These are phyloP conservation scores for Pythium periplocum DNA, from an alignment of 352 stramenopile species.

Conservation along the genomic window DNA sequence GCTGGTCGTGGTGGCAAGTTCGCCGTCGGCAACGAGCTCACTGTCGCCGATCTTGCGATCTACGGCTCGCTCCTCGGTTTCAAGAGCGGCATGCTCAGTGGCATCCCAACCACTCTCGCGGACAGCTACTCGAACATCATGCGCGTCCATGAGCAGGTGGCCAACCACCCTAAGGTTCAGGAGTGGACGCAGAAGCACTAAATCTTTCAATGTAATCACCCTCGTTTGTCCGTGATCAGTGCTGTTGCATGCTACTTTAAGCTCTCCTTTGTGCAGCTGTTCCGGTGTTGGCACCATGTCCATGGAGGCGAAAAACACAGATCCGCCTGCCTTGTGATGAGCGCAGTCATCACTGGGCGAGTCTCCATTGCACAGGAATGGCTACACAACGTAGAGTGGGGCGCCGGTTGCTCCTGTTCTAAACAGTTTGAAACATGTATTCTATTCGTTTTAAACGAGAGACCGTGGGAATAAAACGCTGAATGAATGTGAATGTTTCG, in stretches of 20 bases:
- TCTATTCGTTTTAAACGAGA: not conserved
- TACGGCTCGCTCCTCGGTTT: slow-evolving; percentile 19
- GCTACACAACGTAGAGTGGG: no score
- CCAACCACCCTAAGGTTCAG: slow-evolving; percentile 27
- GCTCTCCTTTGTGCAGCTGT: not conserved
- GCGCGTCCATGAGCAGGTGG: slow-evolving; percentile 21
- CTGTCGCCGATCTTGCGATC: slow-evolving; percentile 28
- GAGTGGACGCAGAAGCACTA: slow-evolving; percentile 27
- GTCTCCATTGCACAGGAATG: no score
- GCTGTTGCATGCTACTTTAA: not conserved
- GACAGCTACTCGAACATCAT: slow-evolving; percentile 22
- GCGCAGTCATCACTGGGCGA: no score
- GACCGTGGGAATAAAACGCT: not conserved
- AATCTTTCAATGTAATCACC: not conserved
- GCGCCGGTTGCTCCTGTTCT: no score
- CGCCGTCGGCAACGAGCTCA: slow-evolving; percentile 15
- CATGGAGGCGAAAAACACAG: no score
- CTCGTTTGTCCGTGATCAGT: not conserved
- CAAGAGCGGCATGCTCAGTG: slow-evolving; percentile 17
- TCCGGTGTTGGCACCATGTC: not conserved
- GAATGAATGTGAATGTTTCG: not conserved
- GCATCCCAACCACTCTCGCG: slow-evolving; percentile 19
- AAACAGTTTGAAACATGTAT: not conserved
- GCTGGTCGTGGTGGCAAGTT: slow-evolving; percentile 11
- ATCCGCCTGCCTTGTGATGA: no score